A percentile compares a stretch with the other conserved stretches of the same genome.
These are phyloP conservation scores for Curvularia spicifera DNA, from an alignment of 2,329 filamentous ascomycete genomes.

Conservation along the genomic window DNA sequence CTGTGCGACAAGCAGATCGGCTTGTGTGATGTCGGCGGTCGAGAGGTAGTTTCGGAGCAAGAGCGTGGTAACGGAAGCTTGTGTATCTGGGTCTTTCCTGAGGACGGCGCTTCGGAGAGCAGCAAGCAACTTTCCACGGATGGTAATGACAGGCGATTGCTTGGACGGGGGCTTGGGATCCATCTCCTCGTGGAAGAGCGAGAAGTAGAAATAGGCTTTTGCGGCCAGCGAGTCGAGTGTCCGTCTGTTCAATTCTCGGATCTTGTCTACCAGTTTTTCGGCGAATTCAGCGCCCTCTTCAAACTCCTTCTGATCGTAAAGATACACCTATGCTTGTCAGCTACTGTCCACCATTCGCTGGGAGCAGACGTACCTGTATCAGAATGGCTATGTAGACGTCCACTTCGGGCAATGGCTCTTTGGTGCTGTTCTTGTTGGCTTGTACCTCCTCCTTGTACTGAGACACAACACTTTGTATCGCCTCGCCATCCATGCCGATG, in stretches of 20 bases:
- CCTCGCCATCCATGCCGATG: constrained; percentile 70
- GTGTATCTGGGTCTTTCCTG: constrained; percentile 96
- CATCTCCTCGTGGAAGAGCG: constrained; percentile 91
- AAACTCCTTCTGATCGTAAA: constrained; percentile 84
- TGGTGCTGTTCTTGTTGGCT: constrained; percentile 66
- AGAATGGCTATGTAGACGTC: constrained; percentile 89
- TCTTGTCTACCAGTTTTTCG: constrained; percentile 77
- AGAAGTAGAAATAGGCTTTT: constrained; percentile 98
- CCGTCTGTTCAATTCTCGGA: constrained; percentile 88
- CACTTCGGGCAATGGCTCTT: constrained; percentile 83
- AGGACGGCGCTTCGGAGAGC: constrained; percentile 94
- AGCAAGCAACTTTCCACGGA: constrained; percentile 83
- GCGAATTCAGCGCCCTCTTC: constrained; percentile 86
- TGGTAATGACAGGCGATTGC: constrained; percentile 82
- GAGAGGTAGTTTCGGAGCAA: constrained; percentile 94
- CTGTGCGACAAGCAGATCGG: constrained; percentile 92
- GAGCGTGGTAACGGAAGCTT: constrained; percentile 92
- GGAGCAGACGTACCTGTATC: constrained; percentile 45
- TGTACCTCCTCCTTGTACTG: constrained; percentile 70
- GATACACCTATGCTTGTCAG: constrained; percentile 70
- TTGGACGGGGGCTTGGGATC: constrained; percentile 86
- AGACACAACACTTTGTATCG: constrained; percentile 61
- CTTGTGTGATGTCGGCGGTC: constrained; percentile 95
- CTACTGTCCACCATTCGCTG: not conserved
- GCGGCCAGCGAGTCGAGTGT: constrained; percentile 93